A percentile compares a stretch with the other conserved stretches of the same genome.
These are phyloP conservation scores for Tetraselmis chui DNA, from an alignment of 139 green algal genomes.

Conservation along the genomic window DNA sequence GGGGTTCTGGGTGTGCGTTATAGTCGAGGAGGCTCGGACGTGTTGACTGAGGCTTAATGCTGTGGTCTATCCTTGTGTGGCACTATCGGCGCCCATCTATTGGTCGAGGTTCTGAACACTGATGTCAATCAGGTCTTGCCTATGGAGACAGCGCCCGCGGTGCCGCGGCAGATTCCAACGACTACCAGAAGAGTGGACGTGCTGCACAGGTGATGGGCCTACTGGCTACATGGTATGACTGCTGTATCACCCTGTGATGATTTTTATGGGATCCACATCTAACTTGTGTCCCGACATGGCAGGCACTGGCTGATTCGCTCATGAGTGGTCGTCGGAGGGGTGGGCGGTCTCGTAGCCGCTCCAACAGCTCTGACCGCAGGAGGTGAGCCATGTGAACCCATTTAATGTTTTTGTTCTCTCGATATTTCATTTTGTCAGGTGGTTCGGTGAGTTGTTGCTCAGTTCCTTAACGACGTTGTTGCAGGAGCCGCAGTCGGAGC, in stretches of 20 bases:
- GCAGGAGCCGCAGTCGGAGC: no score
- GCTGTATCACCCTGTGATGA: no score
- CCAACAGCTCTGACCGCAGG: background rate
- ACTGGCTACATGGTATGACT: background rate
- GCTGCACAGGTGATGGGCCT: background rate
- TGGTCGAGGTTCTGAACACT: background rate
- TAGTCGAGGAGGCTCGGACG: no score
- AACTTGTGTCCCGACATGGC: background rate
- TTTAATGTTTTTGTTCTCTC: no score
- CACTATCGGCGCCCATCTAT: no score
- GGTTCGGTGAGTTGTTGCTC: no score
- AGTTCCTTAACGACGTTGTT: no score
- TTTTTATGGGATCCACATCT: background rate
- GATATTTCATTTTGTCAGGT: no score
- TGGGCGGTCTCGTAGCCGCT: background rate
- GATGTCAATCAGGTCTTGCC: background rate
- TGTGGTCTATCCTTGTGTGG: no score
- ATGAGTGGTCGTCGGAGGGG: background rate
- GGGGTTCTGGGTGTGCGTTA: no score
- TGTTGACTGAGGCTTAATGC: no score
- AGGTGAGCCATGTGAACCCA: no score
- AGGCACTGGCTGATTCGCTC: background rate
- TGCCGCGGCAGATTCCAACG: background rate
- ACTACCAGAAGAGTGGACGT: background rate
- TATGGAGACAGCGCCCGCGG: background rate